Percentiles rank a stretch among this genome's conserved stretches.
Evolutionary conservation across 768 basidiomycete genomes (phyloP).

Genomic region (Macrocybe gigantea): DNA sequence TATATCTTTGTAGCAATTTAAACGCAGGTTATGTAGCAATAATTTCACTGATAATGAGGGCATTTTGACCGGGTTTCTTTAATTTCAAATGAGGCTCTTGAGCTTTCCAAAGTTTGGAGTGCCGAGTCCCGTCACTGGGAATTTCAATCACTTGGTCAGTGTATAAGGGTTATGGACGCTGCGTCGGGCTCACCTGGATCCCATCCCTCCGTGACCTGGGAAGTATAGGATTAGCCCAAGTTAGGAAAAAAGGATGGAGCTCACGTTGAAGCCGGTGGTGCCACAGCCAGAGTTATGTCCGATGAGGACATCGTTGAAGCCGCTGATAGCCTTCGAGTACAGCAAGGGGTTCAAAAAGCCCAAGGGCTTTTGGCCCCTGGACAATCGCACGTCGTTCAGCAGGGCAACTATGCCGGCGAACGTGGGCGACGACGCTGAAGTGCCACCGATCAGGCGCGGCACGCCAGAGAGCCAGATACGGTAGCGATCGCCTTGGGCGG

Average conservation of each 20-base stretch:
- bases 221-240: slow-evolving; percentile 3
- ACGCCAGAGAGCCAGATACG: slow-evolving; percentile 37
- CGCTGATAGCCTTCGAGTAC: slow-evolving; percentile 33
- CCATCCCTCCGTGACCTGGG: slow-evolving; percentile 45
- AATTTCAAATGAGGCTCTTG: slow-evolving; percentile 24
- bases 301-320: slow-evolving; percentile 50
- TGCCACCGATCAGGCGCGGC: slow-evolving; percentile 40
- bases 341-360: slow-evolving; percentile 65
- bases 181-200: slow-evolving; percentile 41
- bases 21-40: slow-evolving; percentile 1
- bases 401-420: slow-evolving; percentile 58
- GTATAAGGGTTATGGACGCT: background rate
- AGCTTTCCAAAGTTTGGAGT: slow-evolving; percentile 47
- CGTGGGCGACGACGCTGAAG: slow-evolving; percentile 57
- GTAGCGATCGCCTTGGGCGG: slow-evolving; percentile 50
- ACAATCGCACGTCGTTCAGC: slow-evolving; percentile 53
- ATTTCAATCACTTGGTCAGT: background rate
- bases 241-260: slow-evolving; percentile 8
- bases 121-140: slow-evolving; percentile 14
- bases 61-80: background rate
- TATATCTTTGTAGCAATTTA: background rate
- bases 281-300: slow-evolving; percentile 54
- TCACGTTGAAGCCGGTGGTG: slow-evolving; percentile 54
- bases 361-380: slow-evolving; percentile 34
- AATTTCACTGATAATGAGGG: background rate